phyloP scores from a whole-genome alignment of 305 asterid genomes.

The Fraxinus angustifolia region DNA sequence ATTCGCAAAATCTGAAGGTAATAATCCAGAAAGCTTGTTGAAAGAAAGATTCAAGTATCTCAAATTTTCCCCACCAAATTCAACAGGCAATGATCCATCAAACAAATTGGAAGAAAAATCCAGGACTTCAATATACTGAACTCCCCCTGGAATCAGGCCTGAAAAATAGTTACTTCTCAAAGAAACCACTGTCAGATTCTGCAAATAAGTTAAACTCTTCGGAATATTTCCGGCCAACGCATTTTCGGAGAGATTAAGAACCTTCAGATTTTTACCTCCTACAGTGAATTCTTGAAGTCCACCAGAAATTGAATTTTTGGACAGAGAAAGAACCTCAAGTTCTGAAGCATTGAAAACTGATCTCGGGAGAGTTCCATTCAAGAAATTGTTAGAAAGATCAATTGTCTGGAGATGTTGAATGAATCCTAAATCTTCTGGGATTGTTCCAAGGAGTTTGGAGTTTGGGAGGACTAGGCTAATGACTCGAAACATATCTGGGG shows the following conservation, averaged over 20 bases:
- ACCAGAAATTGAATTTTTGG: conserved; percentile 57
- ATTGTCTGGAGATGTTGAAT: conserved; percentile 53
- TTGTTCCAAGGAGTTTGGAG: conserved; percentile 49
- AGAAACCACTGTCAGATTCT: conserved; percentile 52
- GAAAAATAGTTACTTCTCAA: conserved; percentile 48
- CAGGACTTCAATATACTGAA: conserved; percentile 38
- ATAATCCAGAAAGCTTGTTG: conserved; percentile 59
- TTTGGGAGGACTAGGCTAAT: conserved; percentile 51
- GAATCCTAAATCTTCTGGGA: conserved; percentile 63
- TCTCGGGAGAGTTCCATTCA: conserved; percentile 63
- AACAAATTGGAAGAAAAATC: conserved; percentile 69
- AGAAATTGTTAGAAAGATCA: conserved; percentile 67
- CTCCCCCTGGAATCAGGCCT: conserved; percentile 44
- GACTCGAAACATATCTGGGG: conserved; percentile 39
- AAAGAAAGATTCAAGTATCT: conserved; percentile 71
- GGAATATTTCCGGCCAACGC: conserved; percentile 60
- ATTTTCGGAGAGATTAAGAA: conserved; percentile 62
- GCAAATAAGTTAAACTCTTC: conserved; percentile 28
- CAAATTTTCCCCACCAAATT: conserved; percentile 61
- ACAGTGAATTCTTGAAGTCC: conserved; percentile 33
- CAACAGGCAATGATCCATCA: conserved; percentile 62
- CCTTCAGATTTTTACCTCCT: conserved; percentile 24
- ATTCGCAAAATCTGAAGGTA: conserved; percentile 49
- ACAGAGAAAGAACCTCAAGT: conserved; percentile 48
- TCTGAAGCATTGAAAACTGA: conserved; percentile 61